Evolutionary conservation across 352 stramenopile species (phyloP).

Genomic region (Globisporangium nodosum): DNA sequence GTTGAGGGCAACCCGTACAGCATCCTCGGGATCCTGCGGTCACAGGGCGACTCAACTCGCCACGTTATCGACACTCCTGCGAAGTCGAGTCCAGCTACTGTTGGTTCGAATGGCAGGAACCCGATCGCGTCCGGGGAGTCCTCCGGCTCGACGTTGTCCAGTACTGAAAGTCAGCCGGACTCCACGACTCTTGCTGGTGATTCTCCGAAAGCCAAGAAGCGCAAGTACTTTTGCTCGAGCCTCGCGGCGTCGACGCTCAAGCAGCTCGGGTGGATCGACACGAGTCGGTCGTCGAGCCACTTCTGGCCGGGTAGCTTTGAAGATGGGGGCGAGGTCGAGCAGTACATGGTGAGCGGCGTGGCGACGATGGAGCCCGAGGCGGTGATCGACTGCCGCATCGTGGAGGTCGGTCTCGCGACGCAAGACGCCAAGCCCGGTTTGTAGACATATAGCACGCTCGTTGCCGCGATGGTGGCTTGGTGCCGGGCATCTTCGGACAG

Average conservation of each 20-base stretch:
- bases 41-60: conserved; percentile 44
- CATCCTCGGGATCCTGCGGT: conserved; percentile 69
- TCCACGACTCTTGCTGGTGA: not conserved
- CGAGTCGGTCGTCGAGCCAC: conserved; percentile 57
- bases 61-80: not conserved
- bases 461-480: not conserved
- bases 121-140: not conserved
- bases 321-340: conserved; percentile 69
- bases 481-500: not conserved
- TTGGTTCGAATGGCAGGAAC: not conserved
- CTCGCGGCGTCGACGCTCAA: conserved; percentile 75
- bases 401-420: conserved; percentile 68
- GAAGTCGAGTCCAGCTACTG: not conserved
- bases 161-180: not conserved
- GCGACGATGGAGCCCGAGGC: conserved; percentile 44
- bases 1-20: conserved; percentile 83
- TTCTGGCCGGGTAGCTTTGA: conserved; percentile 86
- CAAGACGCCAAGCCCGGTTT: conserved; percentile 16
- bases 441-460: not conserved
- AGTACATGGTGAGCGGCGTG: conserved; percentile 37
- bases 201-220: conserved; percentile 20
- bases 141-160: not conserved
- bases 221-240: conserved; percentile 86
- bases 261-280: conserved; percentile 70
- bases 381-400: conserved; percentile 72